Percentiles rank a stretch among this genome's conserved stretches.
Conservation (phyloP, 2,329 filamentous ascomycete species). For the Fusarium tanahbumbuense region DNA sequence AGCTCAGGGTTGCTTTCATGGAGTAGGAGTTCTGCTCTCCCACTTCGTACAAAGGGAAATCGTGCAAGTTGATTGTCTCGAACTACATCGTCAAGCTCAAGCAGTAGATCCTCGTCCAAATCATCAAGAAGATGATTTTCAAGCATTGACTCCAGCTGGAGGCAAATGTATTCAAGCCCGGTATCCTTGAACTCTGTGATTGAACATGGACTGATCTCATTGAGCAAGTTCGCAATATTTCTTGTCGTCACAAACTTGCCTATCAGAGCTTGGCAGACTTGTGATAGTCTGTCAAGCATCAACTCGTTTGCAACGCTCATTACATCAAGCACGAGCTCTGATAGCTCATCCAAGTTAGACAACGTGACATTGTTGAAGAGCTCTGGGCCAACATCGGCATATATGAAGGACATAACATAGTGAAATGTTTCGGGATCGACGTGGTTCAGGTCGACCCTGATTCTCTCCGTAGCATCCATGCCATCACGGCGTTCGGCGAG, state of each 20-base stretch:
- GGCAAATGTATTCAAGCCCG: constrained; percentile 88
- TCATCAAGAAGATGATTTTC: constrained; percentile 90
- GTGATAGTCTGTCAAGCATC: constrained; percentile 91
- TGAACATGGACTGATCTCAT: constrained; percentile 85
- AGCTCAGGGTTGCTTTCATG: constrained; percentile 74
- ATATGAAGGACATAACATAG: constrained; percentile 83
- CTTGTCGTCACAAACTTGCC: constrained; percentile 86
- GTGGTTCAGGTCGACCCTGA: constrained; percentile 86
- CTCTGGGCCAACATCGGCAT: constrained; percentile 82
- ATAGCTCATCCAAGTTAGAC: constrained; percentile 81
- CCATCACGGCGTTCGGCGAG: constrained; percentile 73
- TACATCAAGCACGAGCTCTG: constrained; percentile 90
- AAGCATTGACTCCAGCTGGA: constrained; percentile 91
- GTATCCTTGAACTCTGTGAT: constrained; percentile 89
- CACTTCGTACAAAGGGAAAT: constrained; percentile 81
- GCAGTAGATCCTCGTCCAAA: constrained; percentile 84
- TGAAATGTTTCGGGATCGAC: constrained; percentile 78
- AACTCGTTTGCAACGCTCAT: constrained; percentile 92
- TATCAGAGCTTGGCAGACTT: constrained; percentile 87
- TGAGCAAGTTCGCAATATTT: constrained; percentile 87
- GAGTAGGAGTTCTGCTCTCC: constrained; percentile 73
- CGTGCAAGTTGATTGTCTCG: constrained; percentile 83
- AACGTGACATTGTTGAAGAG: constrained; percentile 83
- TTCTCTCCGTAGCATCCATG: constrained; percentile 51
- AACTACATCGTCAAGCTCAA: constrained; percentile 83